phyloP scores from a whole-genome alignment of 2,329 filamentous ascomycete species.

The Colletotrichum cuscutae region DNA sequence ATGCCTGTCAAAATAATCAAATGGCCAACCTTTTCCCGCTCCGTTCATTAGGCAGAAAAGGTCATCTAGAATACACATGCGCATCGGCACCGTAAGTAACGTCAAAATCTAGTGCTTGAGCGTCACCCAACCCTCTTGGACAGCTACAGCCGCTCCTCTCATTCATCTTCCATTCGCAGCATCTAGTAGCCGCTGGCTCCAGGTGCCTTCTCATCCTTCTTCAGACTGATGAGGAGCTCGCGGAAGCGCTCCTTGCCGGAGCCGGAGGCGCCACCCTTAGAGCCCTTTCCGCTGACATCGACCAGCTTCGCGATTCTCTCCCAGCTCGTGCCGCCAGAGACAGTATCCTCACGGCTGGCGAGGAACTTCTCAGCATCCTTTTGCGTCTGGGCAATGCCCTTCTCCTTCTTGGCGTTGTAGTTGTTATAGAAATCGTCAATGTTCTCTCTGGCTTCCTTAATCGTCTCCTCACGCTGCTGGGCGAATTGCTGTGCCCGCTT shows the following conservation, averaged over 20 bases:
- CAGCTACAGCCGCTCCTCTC: background rate
- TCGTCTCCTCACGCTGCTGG: conserved; percentile 83
- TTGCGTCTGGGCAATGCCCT: conserved; percentile 86
- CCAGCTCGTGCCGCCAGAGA: conserved; percentile 96
- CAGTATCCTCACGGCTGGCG: conserved; percentile 88
- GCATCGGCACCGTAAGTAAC: background rate
- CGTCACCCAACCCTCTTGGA: background rate
- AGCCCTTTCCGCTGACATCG: conserved; percentile 94
- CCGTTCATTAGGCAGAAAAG: conserved; percentile 6
- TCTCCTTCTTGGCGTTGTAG: conserved; percentile 98
- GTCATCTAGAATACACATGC: conserved; percentile 30
- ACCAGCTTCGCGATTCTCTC: conserved; percentile 97
- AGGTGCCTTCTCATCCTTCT: conserved; percentile 90
- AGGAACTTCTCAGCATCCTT: conserved; percentile 95
- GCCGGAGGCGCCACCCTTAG: conserved; percentile 85
- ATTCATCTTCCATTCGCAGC: background rate
- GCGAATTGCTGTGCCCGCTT: conserved; percentile 88
- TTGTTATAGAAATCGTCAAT: conserved; percentile 99
- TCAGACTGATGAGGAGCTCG: conserved; percentile 85
- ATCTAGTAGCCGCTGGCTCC: conserved; percentile 71
- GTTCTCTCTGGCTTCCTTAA: conserved; percentile 90
- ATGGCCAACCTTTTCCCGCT: conserved; percentile 13
- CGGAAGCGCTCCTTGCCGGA: conserved; percentile 97
- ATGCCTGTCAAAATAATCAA: conserved; percentile 18
- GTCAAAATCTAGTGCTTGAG: background rate